phyloP scores from a whole-genome alignment of 306 rosid species.

The Delonix regia region DNA sequence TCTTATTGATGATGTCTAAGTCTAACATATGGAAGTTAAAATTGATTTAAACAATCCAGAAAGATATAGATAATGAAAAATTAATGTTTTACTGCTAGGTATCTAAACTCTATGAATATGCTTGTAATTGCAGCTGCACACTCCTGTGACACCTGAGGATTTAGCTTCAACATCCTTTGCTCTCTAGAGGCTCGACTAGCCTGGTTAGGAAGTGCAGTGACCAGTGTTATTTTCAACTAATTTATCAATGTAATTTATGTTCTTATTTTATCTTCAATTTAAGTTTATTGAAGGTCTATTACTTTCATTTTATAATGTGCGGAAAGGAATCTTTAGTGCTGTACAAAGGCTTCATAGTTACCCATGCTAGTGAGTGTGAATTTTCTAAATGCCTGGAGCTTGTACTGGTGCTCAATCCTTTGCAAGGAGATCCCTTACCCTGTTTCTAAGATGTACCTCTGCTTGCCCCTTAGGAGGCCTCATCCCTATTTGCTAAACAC shows the following conservation, averaged over 20 bases:
- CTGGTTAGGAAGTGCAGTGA: conserved; percentile 6
- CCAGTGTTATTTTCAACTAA: conserved; percentile 14
- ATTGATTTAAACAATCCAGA: neutral
- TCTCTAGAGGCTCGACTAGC: conserved; percentile 46
- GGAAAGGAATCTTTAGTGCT: neutral
- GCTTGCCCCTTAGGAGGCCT: no score
- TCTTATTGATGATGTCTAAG: neutral
- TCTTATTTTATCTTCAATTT: neutral
- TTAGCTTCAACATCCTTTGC: conserved; percentile 59
- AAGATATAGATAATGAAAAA: conserved; percentile 15
- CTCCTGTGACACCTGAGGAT: conserved; percentile 78
- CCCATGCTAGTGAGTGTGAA: no score
- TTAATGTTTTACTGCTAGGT: neutral
- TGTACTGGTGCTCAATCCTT: no score
- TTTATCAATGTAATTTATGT: conserved; percentile 11
- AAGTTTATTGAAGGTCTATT: neutral
- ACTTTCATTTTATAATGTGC: neutral
- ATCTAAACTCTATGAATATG: conserved; percentile 20
- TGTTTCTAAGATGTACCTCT: no score
- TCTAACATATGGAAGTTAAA: neutral
- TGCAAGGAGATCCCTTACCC: no score
- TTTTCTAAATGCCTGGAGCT: no score
- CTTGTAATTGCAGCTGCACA: conserved; percentile 71
- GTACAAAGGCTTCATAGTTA: no score
- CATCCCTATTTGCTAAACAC: no score